phyloP scores from a whole-genome alignment of 805 yeast species.

The Yamadazyma kitorensis region DNA sequence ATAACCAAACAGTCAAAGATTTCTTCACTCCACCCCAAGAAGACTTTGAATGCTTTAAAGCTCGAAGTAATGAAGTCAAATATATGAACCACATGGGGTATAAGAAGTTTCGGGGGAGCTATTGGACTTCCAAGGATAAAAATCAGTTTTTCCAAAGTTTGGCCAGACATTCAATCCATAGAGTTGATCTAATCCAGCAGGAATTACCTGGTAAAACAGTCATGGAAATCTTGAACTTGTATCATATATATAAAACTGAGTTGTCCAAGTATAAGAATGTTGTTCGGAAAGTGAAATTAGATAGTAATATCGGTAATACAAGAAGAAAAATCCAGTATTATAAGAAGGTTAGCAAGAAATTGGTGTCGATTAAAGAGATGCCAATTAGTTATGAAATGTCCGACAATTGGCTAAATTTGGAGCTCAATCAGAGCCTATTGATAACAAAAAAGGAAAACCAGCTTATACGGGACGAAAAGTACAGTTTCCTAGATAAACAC shows the following conservation, averaged over 20 bases:
- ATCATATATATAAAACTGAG: constrained; percentile 32
- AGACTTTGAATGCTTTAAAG: constrained; percentile 1
- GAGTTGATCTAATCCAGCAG: constrained; percentile 38
- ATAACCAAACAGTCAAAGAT: constrained; percentile 26
- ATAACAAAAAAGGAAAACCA: no score
- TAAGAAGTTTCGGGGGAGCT: constrained; percentile 21
- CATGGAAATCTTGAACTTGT: constrained; percentile 46
- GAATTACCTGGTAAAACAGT: constrained; percentile 41
- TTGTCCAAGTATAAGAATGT: constrained; percentile 14
- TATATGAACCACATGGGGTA: constrained; percentile 8
- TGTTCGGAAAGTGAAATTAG: no score
- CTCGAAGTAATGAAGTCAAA: neutral
- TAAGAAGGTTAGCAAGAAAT: constrained; percentile 7
- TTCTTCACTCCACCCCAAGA: constrained; percentile 1
- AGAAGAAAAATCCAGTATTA: no score
- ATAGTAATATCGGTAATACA: no score
- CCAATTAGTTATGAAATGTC: constrained; percentile 56
- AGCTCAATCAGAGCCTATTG: constrained; percentile 43
- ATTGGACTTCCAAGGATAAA: constrained; percentile 51
- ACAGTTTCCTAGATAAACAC: no score
- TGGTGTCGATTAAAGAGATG: constrained; percentile 41
- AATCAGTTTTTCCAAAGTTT: constrained; percentile 49
- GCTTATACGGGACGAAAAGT: no score
- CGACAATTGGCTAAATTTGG: constrained; percentile 39
- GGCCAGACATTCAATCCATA: constrained; percentile 47